A percentile compares a stretch with the other conserved stretches of the same genome.
Evolutionary conservation across 179 eudicot species (phyloP).

Genomic region (Spinacia oleracea): DNA sequence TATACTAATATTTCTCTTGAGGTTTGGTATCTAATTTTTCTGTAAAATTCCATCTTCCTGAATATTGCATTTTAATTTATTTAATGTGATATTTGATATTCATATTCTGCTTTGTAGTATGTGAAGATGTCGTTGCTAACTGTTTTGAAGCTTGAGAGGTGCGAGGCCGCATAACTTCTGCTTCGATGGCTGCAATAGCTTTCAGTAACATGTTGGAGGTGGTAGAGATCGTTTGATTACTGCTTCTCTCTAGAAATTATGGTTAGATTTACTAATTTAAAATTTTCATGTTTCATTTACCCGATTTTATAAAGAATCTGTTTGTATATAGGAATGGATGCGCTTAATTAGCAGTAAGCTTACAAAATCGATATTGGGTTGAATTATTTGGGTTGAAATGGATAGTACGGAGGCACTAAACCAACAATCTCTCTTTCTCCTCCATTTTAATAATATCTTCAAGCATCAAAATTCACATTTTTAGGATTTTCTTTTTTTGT

Average conservation of each 20-base stretch:
- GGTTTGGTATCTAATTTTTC: slow-evolving; percentile 39
- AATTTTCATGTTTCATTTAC: slow-evolving; percentile 30
- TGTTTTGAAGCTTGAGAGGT: slow-evolving; percentile 87
- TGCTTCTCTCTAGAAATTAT: background rate
- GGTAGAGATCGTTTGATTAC: slow-evolving; percentile 17
- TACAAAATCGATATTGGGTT: too few species aligned
- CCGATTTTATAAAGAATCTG: too few species aligned
- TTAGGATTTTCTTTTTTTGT: too few species aligned
- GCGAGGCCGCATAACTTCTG: slow-evolving; percentile 97
- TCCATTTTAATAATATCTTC: too few species aligned
- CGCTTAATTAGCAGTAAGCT: too few species aligned
- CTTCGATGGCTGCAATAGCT: slow-evolving; percentile 86
- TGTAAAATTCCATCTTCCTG: background rate
- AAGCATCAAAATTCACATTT: too few species aligned
- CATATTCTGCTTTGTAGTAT: slow-evolving; percentile 36
- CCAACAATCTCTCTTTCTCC: too few species aligned
- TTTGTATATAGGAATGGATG: too few species aligned
- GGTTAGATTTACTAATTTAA: background rate
- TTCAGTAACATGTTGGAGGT: slow-evolving; percentile 83
- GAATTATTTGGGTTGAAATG: too few species aligned
- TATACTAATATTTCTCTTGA: slow-evolving; percentile 93
- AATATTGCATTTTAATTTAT: background rate
- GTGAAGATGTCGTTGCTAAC: slow-evolving; percentile 79
- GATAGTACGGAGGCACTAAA: too few species aligned
- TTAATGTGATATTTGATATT: background rate